Conservation (phyloP, 148 eudicot species). For the Mesembryanthemum crystallinum region DNA sequence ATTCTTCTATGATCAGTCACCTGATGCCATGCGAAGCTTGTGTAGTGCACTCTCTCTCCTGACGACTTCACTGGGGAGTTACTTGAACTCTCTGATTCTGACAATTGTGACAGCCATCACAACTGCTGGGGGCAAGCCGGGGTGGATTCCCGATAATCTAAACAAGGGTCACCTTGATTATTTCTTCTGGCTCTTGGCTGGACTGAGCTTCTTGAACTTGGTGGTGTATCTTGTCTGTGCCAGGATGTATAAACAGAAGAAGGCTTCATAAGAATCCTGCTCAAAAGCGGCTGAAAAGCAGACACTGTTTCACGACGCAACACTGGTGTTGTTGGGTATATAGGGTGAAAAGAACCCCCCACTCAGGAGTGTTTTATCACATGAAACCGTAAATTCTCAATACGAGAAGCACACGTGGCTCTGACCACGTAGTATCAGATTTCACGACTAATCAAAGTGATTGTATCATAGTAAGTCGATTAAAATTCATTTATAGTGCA, state of each 20-base stretch:
- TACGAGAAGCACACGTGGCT: too few relatives aligned
- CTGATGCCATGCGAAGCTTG: conserved; percentile 76
- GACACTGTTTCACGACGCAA: too few relatives aligned
- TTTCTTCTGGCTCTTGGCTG: conserved; percentile 66
- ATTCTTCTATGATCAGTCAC: conserved; percentile 78
- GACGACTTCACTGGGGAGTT: conserved; percentile 56
- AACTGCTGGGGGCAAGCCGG: conserved; percentile 44
- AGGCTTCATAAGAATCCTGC: conserved; percentile 15
- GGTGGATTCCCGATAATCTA: conserved; percentile 76
- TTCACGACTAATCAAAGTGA: too few relatives aligned
- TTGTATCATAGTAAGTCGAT: too few relatives aligned
- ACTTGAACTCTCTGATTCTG: conserved; percentile 57
- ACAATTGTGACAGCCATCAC: conserved; percentile 54
- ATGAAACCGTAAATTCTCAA: too few relatives aligned
- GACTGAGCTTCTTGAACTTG: conserved; percentile 58
- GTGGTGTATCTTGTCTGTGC: conserved; percentile 50
- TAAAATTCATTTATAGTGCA: too few relatives aligned
- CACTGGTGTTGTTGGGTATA: too few relatives aligned
- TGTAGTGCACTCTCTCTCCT: conserved; percentile 64
- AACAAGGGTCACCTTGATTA: conserved; percentile 62
- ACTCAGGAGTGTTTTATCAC: too few relatives aligned
- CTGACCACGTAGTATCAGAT: too few relatives aligned
- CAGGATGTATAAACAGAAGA: conserved; percentile 60
- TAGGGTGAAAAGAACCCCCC: too few relatives aligned
- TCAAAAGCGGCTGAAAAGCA: too few relatives aligned